A percentile compares a stretch with the other conserved stretches of the same genome.
Evolutionary conservation across 2,329 filamentous ascomycete genomes (phyloP).

Genomic region (Chalaropsis thielavioides): DNA sequence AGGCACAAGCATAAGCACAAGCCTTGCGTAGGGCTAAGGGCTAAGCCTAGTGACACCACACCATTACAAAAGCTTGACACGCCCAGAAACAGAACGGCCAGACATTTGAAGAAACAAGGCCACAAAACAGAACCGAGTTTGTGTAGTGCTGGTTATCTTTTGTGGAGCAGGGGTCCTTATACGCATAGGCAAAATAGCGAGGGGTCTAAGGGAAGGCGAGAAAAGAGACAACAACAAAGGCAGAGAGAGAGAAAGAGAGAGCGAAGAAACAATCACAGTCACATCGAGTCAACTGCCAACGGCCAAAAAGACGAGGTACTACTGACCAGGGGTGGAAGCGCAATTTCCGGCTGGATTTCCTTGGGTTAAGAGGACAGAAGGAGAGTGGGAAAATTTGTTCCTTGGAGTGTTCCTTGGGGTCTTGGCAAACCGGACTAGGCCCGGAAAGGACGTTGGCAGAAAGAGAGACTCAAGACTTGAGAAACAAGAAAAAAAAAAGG

Average conservation of each 20-base stretch:
- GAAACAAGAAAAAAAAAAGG: neutral
- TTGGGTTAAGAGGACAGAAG: too few relatives aligned
- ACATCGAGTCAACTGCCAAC: too few relatives aligned
- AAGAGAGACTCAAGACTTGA: neutral
- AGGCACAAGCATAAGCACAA: neutral
- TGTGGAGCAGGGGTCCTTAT: neutral
- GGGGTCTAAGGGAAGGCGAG: neutral
- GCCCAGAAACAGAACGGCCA: neutral
- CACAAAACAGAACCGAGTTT: neutral
- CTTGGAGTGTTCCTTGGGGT: neutral
- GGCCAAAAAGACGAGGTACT: too few relatives aligned
- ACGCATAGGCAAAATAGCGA: neutral
- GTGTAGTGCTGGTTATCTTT: neutral
- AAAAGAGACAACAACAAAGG: neutral
- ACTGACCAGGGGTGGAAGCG: neutral
- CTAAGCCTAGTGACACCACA: neutral
- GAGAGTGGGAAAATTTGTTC: neutral
- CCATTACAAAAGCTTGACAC: neutral
- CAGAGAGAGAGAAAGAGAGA: neutral
- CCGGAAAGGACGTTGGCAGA: neutral
- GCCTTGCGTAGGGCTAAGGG: too few relatives aligned
- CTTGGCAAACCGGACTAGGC: neutral
- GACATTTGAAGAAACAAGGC: neutral
- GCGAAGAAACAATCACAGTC: neutral
- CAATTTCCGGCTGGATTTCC: neutral